Base-by-base conservation (phyloP, 2,329 filamentous ascomycete genomes). In the Cryphonectria parasitica region DNA sequence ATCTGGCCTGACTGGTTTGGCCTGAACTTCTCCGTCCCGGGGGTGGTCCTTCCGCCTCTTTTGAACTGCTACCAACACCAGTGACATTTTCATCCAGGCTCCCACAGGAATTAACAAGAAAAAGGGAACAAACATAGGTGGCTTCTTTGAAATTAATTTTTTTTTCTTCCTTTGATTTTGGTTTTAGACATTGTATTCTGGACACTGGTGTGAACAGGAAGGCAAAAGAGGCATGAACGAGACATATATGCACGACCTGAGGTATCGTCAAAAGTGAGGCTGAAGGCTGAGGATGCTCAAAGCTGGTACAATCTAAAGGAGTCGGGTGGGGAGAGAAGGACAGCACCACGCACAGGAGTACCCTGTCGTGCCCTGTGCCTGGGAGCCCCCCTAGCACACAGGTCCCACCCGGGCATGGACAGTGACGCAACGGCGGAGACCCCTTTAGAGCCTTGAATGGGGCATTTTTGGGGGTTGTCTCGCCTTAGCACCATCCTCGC, bases 401-500 rank as follows among this genome's bases (percentile, higher is more conserved):
- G 22, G 34, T 22, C 34, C 58, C 58, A 66, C 13, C 36, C 28
- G 52, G 36, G 54, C 64, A 43, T 66, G 8, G n/a, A 66, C 31
- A 56, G 64, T 43, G 49, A 56, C 49, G 64, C 28, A 66, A 56
- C 64, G 41, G 64, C 64, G 64, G 64, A 25, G 64, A 56, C 45
- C 49, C 64, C 58, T n/a, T 43, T n/a, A 49, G 45, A 49, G 45
- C 45, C 7, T 10, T 10, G 19, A 49, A 49, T n/a, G 45, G 45
- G 45, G 22, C n/a, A n/a, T n/a, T 39, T 13, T 28, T 25, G 13
- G 36, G 28, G 15, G 19, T 52, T 25, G 64, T 66, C 64, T 66
- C 34, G 64, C 41, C 64, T 31, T 66, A 49, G 52, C 64, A 58
- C 36, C 64, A 66, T 58, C n/a, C 36, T 28, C 64, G 52, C 39